Evolutionary conservation across 371 early-diverging fungal species (phyloP).

Genomic region (Polyrhizophydium stewartii): DNA sequence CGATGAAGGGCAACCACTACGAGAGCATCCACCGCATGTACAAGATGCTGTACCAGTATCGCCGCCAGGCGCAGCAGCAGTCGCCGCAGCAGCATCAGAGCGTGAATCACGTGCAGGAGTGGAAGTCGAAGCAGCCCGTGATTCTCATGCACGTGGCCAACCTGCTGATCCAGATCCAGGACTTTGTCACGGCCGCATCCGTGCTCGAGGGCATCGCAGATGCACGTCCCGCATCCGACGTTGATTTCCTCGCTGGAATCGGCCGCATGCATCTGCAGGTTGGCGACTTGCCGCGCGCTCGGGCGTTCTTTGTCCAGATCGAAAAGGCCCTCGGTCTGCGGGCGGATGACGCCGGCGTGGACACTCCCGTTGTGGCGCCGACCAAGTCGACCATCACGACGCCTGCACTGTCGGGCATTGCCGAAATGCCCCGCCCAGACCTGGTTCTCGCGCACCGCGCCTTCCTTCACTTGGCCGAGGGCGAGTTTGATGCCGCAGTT

Average conservation of each 20-base stretch:
- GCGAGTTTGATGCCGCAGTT: conserved; percentile 14
- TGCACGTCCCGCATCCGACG: conserved; percentile 8
- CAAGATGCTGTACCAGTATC: conserved; percentile 7
- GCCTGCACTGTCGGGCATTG: background rate
- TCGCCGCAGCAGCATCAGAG: background rate
- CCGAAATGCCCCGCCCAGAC: conserved; percentile 7
- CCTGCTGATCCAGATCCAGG: conserved; percentile 22
- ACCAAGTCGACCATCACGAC: background rate
- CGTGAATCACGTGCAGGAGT: background rate
- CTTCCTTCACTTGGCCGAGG: conserved; percentile 23
- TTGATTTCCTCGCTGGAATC: conserved; percentile 19
- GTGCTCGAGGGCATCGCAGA: conserved; percentile 13
- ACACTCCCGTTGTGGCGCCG: background rate
- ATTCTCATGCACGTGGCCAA: conserved; percentile 16
- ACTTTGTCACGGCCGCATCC: conserved; percentile 17
- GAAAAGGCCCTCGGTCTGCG: conserved; percentile 1
- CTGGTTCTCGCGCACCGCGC: conserved; percentile 23
- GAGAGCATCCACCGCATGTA: conserved; percentile 19
- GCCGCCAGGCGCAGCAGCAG: background rate
- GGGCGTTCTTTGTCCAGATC: conserved; percentile 10
- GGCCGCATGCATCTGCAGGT: conserved; percentile 28
- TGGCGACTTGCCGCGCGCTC: conserved; percentile 22
- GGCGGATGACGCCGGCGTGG: background rate
- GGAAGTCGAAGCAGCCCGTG: background rate
- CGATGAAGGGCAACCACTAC: conserved; percentile 11